Conservation (phyloP, 257 asterid species). For the Penstemon newberryi region DNA sequence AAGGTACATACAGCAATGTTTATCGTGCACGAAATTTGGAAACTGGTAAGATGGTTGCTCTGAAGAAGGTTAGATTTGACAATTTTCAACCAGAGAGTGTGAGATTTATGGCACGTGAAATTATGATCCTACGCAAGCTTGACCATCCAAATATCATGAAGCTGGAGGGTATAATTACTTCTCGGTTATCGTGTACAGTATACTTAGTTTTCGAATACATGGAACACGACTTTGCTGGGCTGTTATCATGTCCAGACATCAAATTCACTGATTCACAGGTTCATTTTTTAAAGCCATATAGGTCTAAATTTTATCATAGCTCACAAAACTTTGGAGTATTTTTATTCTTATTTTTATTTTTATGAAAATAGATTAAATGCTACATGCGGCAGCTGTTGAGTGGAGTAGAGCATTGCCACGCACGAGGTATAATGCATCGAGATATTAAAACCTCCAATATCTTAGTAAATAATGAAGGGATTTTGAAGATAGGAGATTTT, state of each 20-base stretch:
- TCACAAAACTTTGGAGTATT: not conserved
- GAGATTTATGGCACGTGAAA: slow-evolving; percentile 91
- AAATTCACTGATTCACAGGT: slow-evolving; percentile 93
- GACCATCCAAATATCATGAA: slow-evolving; percentile 94
- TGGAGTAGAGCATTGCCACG: slow-evolving; percentile 87
- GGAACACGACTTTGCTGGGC: slow-evolving; percentile 98
- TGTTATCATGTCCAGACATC: slow-evolving; percentile 78
- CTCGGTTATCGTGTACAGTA: slow-evolving; percentile 64
- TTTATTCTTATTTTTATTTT: slow-evolving; percentile 19
- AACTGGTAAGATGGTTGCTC: slow-evolving; percentile 74
- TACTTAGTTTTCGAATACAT: slow-evolving; percentile 96
- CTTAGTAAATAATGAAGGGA: slow-evolving; percentile 77
- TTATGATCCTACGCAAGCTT: slow-evolving; percentile 71
- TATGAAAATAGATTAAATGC: slow-evolving; percentile 76
- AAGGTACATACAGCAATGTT: slow-evolving; percentile 94
- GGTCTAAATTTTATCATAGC: not conserved
- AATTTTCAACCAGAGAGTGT: slow-evolving; percentile 87
- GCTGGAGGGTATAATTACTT: slow-evolving; percentile 90
- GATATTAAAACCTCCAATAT: slow-evolving; percentile 85
- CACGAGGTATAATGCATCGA: slow-evolving; percentile 79
- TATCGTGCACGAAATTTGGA: slow-evolving; percentile 78
- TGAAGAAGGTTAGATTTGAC: slow-evolving; percentile 92
- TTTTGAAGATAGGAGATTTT: slow-evolving; percentile 82
- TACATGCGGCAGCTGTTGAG: slow-evolving; percentile 74
- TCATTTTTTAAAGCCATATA: not conserved